Percentiles rank a stretch among this genome's conserved stretches.
phyloP scores from a whole-genome alignment of 306 rosid species.

The Acacia acuminata region DNA sequence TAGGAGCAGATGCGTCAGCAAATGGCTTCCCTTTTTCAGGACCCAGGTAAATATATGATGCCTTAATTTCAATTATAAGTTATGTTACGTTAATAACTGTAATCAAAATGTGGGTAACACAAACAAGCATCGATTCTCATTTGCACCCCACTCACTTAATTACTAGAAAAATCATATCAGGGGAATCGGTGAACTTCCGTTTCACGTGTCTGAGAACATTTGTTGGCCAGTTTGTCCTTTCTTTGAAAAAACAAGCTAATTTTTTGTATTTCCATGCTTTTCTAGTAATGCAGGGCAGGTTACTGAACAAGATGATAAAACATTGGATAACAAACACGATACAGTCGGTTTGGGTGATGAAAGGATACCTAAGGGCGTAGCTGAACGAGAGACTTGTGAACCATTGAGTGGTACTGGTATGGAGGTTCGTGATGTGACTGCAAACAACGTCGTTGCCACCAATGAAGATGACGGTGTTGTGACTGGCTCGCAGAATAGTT shows the following conservation, averaged over 20 bases:
- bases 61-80: not conserved
- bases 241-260: not conserved
- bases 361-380: constrained; percentile 20
- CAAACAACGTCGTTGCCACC: constrained; percentile 19
- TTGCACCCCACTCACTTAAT: constrained; percentile 6
- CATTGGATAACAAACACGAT: constrained; percentile 24
- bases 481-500: constrained; percentile 57
- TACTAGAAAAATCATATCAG: not conserved
- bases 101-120: not conserved
- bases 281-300: constrained; percentile 42
- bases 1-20: constrained; percentile 29
- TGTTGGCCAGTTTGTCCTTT: constrained; percentile 13
- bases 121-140: constrained; percentile 20
- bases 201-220: not conserved
- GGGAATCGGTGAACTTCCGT: not conserved
- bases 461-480: constrained; percentile 42
- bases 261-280: constrained; percentile 10
- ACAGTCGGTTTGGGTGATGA: constrained; percentile 27
- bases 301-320: constrained; percentile 26
- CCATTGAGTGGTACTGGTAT: constrained; percentile 44
- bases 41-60: constrained; percentile 33
- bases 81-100: not conserved
- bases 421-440: constrained; percentile 51
- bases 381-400: constrained; percentile 44
- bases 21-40: constrained; percentile 48